Conservation (phyloP, 345 rosid species). For the Eutrema japonicum region DNA sequence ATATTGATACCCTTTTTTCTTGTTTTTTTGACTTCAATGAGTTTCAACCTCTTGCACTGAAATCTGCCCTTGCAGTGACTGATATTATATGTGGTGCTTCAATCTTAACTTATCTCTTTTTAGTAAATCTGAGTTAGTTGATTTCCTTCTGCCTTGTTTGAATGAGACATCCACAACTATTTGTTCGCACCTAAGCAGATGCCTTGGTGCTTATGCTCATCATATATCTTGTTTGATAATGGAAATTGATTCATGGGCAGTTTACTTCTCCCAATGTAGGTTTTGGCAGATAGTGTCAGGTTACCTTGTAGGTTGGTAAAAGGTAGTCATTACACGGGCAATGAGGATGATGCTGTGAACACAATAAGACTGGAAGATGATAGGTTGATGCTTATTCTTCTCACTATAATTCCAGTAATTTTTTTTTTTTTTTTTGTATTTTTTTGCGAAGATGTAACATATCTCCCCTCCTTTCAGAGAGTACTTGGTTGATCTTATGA, state of each 20-base stretch:
- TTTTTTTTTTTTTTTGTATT: not conserved
- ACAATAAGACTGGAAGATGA: constrained; percentile 84
- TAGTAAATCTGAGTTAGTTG: constrained; percentile 1
- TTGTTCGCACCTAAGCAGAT: constrained; percentile 9
- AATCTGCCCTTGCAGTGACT: constrained; percentile 1
- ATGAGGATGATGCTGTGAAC: constrained; percentile 97
- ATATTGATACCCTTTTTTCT: not conserved
- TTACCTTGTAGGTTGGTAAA: constrained; percentile 95
- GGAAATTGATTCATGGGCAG: constrained; percentile 22
- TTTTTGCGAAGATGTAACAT: constrained; percentile 36
- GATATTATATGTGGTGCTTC: constrained; percentile 26
- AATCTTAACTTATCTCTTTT: not conserved
- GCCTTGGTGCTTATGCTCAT: constrained; percentile 25
- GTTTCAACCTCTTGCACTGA: constrained; percentile 14
- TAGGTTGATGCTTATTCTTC: constrained; percentile 61
- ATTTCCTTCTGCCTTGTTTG: constrained; percentile 34
- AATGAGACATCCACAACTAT: constrained; percentile 7
- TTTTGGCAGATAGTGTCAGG: constrained; percentile 78
- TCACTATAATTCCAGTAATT: constrained; percentile 31
- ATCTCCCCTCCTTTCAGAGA: constrained; percentile 65
- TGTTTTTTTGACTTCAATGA: not conserved
- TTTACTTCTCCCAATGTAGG: constrained; percentile 59
- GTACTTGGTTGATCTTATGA: constrained; percentile 99
- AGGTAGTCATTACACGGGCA: constrained; percentile 98
- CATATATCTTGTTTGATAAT: constrained; percentile 15